These are phyloP conservation scores for Xylariaceae sp. DNA, from an alignment of 2,329 filamentous ascomycete genomes.

Conservation along the genomic window DNA sequence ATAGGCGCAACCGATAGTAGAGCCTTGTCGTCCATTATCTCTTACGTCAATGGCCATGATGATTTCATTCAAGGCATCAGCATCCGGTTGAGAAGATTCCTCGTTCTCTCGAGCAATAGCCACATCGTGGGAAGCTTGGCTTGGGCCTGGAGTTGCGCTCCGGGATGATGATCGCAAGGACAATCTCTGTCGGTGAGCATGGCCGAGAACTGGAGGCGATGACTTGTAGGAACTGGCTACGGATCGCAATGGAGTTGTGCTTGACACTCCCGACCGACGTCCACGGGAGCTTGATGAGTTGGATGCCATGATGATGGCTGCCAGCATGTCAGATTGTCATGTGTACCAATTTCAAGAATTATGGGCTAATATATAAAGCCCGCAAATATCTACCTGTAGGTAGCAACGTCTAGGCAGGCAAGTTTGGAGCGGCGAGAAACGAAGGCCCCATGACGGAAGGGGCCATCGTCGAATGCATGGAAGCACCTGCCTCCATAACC, in stretches of 20 bases:
- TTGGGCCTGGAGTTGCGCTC: conserved; percentile 5
- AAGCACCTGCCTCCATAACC: no score
- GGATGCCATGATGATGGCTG: no score
- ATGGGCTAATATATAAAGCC: no score
- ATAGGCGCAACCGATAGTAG: conserved; percentile 78
- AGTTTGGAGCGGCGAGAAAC: no score
- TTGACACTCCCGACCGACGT: not conserved
- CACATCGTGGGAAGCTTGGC: conserved; percentile 13
- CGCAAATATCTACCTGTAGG: no score
- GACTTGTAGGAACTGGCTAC: conserved; percentile 17
- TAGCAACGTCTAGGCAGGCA: no score
- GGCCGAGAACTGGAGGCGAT: conserved; percentile 25
- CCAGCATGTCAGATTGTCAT: no score
- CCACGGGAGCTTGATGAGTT: not conserved
- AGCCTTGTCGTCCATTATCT: conserved; percentile 44
- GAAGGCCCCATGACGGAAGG: no score
- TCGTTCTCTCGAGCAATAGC: conserved; percentile 18
- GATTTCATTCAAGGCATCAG: conserved; percentile 57
- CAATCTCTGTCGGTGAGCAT: conserved; percentile 23
- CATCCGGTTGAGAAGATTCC: conserved; percentile 21
- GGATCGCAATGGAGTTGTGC: conserved; percentile 10
- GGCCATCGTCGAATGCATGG: no score
- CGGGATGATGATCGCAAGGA: conserved; percentile 21
- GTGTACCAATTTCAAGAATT: no score
- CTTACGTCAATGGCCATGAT: conserved; percentile 79